Evolutionary conservation across 2,329 filamentous ascomycete genomes (phyloP).

Genomic region (Coniochaeta prunicola): DNA sequence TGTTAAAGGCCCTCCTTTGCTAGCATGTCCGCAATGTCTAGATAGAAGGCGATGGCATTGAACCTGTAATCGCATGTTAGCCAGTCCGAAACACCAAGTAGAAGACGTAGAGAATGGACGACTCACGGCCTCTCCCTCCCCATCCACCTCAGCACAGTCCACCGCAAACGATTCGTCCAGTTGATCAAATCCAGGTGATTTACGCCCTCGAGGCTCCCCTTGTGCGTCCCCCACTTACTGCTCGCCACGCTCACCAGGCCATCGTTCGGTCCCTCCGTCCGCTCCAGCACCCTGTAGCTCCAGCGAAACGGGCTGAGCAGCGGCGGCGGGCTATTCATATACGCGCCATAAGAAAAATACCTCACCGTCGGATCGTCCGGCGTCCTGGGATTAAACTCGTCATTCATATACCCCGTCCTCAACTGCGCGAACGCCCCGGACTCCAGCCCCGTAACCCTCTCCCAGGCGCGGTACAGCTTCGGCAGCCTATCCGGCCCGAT

Average conservation of each 20-base stretch:
- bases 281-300: constrained; percentile 41
- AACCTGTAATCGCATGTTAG: constrained; percentile 33
- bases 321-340: constrained; percentile 39
- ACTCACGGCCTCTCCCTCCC: constrained; percentile 47
- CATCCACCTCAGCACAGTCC: constrained; percentile 44
- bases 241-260: constrained; percentile 61
- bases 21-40: constrained; percentile 62
- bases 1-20: constrained; percentile 53
- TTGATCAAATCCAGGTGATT: constrained; percentile 62
- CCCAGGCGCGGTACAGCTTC: constrained; percentile 45
- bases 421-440: constrained; percentile 56
- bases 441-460: constrained; percentile 43
- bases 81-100: background rate
- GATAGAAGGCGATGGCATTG: constrained; percentile 61
- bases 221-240: constrained; percentile 55
- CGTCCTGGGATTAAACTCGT: constrained; percentile 51
- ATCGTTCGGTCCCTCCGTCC: constrained; percentile 54
- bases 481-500: constrained; percentile 41
- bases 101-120: background rate
- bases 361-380: constrained; percentile 43
- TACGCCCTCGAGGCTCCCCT: constrained; percentile 54
- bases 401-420: constrained; percentile 49
- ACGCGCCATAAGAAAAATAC: constrained; percentile 58
- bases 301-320: constrained; percentile 57
- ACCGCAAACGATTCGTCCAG: constrained; percentile 56